phyloP scores from a whole-genome alignment of 1,139 yeast genomes.

The Suhomyces atakaporum region DNA sequence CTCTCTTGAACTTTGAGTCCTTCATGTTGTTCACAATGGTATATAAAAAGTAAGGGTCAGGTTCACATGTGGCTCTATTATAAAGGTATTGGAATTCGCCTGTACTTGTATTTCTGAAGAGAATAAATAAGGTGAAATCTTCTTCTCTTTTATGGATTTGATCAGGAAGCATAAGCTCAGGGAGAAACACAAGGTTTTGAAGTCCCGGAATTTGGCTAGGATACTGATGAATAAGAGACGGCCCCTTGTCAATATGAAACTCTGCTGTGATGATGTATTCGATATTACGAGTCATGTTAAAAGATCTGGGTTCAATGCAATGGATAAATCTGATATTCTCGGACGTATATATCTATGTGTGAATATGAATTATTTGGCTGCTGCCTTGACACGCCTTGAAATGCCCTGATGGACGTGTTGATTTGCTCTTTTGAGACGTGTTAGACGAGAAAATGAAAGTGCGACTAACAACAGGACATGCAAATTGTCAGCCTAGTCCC shows the following conservation, averaged over 20 bases:
- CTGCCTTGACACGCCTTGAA: neutral
- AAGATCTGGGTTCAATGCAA: too few relatives aligned
- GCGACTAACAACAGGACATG: neutral
- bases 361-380: too few relatives aligned
- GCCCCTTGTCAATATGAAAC: conserved; percentile 60
- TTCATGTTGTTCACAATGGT: conserved; percentile 57
- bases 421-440: conserved; percentile 8
- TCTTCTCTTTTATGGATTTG: conserved; percentile 62
- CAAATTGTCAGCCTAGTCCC: too few relatives aligned
- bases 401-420: conserved; percentile 1
- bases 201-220: conserved; percentile 51
- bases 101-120: conserved; percentile 42
- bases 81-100: conserved; percentile 46
- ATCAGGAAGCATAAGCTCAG: conserved; percentile 66
- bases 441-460: conserved; percentile 12
- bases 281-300: conserved; percentile 31
- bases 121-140: conserved; percentile 60
- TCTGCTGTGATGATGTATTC: conserved; percentile 55
- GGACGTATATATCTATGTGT: too few relatives aligned
- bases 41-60: conserved; percentile 51
- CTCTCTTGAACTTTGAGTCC: conserved; percentile 50
- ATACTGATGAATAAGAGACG: conserved; percentile 49
- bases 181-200: conserved; percentile 39
- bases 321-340: too few relatives aligned
- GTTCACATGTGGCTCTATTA: conserved; percentile 34